phyloP scores from a whole-genome alignment of 306 rosid genomes.

The Sicyos baderoa region DNA sequence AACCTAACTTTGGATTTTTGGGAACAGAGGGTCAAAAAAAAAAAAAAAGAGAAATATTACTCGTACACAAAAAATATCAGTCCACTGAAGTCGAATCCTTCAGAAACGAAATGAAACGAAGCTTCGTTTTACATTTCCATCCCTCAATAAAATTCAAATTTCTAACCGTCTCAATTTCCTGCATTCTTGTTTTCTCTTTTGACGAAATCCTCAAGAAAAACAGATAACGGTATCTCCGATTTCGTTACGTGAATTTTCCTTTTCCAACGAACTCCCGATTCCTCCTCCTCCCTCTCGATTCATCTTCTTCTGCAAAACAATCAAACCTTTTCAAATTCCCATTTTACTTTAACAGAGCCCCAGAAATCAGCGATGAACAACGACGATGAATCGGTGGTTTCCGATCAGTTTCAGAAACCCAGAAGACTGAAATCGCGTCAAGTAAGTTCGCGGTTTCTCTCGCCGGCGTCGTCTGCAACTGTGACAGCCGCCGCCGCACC shows the following conservation, averaged over 20 bases:
- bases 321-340: no score
- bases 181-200: not conserved
- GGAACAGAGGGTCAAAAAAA: no score
- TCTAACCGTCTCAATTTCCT: slow-evolving; percentile 1
- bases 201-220: slow-evolving; percentile 15
- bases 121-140: not conserved
- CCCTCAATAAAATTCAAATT: not conserved
- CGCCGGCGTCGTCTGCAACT: slow-evolving; percentile 20
- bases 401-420: slow-evolving; percentile 34
- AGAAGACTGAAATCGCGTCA: slow-evolving; percentile 44
- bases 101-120: slow-evolving; percentile 16
- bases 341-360: not conserved
- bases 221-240: not conserved
- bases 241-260: not conserved
- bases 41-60: no score
- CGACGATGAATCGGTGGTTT: slow-evolving; percentile 20
- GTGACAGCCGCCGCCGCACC: slow-evolving; percentile 21
- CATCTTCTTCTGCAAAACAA: not conserved
- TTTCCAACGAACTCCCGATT: not conserved
- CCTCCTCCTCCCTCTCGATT: no score
- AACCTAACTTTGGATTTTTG: no score
- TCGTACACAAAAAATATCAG: no score
- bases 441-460: slow-evolving; percentile 43
- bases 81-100: no score
- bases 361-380: slow-evolving; percentile 12